phyloP scores from a whole-genome alignment of 1,284 basidiomycete species.

The Pterula multifida region DNA sequence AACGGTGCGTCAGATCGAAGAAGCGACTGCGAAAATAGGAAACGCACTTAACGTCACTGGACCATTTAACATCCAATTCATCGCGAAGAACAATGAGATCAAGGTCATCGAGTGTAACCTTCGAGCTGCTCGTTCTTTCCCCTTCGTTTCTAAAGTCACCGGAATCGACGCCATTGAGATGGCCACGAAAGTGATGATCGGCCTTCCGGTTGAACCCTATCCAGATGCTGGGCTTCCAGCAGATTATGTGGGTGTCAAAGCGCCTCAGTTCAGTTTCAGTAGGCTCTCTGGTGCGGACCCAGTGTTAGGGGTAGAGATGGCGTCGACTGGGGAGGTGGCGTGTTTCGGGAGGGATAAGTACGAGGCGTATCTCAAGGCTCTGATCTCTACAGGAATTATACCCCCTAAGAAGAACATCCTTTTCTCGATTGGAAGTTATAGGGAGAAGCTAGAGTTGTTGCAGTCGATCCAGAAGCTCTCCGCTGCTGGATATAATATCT shows the following conservation, averaged over 20 bases:
- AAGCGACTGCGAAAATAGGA: slow-evolving; percentile 94
- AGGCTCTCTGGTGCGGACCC: slow-evolving; percentile 94
- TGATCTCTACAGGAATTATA: slow-evolving; percentile 92
- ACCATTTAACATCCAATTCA: slow-evolving; percentile 99
- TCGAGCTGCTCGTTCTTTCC: slow-evolving; percentile 95
- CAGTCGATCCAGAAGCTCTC: slow-evolving; percentile 96
- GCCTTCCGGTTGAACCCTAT: slow-evolving; percentile 80
- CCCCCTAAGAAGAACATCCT: slow-evolving; percentile 94
- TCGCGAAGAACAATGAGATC: slow-evolving; percentile 99
- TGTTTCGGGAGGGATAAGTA: slow-evolving; percentile 98
- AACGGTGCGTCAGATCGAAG: slow-evolving; percentile 92
- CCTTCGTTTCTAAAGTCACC: slow-evolving; percentile 98
- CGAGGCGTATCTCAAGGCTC: slow-evolving; percentile 94
- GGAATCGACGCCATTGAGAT: slow-evolving; percentile 96
- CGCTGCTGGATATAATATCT: slow-evolving; percentile 90
- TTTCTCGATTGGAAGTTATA: slow-evolving; percentile 91
- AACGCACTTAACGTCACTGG: slow-evolving; percentile 98
- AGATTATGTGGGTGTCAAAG: slow-evolving; percentile 97
- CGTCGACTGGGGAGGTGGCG: slow-evolving; percentile 98
- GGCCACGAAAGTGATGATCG: slow-evolving; percentile 97
- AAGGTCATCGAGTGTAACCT: slow-evolving; percentile 99
- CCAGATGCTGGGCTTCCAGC: slow-evolving; percentile 78
- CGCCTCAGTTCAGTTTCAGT: slow-evolving; percentile 97
- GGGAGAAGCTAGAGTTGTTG: slow-evolving; percentile 95
- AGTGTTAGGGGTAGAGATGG: slow-evolving; percentile 99